These are phyloP conservation scores for Ballota nigra DNA, from an alignment of 257 asterid genomes.

Conservation along the genomic window DNA sequence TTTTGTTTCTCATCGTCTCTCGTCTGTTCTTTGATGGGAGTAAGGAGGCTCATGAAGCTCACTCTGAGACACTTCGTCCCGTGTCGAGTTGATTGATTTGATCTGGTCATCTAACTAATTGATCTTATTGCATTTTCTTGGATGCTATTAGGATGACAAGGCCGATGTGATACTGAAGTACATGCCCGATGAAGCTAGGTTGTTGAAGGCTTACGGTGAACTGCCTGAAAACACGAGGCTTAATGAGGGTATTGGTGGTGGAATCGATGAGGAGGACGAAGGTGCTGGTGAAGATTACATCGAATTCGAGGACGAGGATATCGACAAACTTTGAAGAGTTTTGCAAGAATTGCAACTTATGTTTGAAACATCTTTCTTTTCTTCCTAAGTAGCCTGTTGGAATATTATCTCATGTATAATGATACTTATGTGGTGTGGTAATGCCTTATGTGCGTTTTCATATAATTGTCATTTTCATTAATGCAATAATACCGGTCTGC, in stretches of 20 bases:
- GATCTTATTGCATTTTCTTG: background rate
- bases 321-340: slow-evolving; percentile 63
- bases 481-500: slow-evolving; percentile 29
- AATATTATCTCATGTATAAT: slow-evolving; percentile 9
- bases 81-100: background rate
- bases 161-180: slow-evolving; percentile 88
- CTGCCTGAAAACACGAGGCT: slow-evolving; percentile 88
- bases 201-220: slow-evolving; percentile 89
- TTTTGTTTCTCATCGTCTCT: background rate
- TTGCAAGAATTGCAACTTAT: background rate
- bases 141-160: slow-evolving; percentile 65
- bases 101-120: background rate
- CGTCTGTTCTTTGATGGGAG: background rate
- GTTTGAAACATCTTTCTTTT: slow-evolving; percentile 4
- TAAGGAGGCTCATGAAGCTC: background rate
- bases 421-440: slow-evolving; percentile 19
- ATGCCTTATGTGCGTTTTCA: slow-evolving; percentile 22
- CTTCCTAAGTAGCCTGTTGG: background rate
- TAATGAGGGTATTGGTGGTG: slow-evolving; percentile 74
- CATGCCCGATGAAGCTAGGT: slow-evolving; percentile 93
- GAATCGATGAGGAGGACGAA: slow-evolving; percentile 76
- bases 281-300: slow-evolving; percentile 63
- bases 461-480: slow-evolving; percentile 20
- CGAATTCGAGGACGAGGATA: slow-evolving; percentile 90
- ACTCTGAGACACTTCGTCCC: background rate